Base-by-base conservation (phyloP, 2,329 filamentous ascomycete species). In the Diaporthe humulicola region DNA sequence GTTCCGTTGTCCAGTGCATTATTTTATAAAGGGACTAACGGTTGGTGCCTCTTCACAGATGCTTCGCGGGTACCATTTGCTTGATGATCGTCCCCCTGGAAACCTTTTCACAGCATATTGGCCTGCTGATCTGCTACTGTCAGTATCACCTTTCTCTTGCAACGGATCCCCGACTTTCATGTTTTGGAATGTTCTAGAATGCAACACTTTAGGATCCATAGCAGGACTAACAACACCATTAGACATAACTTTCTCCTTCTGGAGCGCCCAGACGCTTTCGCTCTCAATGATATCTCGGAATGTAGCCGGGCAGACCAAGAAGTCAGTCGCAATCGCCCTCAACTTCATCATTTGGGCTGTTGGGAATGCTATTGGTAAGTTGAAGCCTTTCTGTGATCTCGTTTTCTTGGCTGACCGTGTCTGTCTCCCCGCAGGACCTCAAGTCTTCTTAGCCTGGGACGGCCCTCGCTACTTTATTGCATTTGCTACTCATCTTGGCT, bases 171-270 rank as follows among this genome's bases (percentile, higher is more conserved):
- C n/a, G n/a, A n/a, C n/a, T n/a, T n/a, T n/a, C n/a, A n/a, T n/a
- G n/a, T n/a, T n/a, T n/a, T n/a, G n/a, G n/a, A n/a, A n/a, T n/a
- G n/a, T n/a, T n/a, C n/a, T n/a, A n/a, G n/a, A n/a, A n/a, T n/a
- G n/a, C n/a, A n/a, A n/a, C n/a, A n/a, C n/a, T n/a, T n/a, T n/a
- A n/a, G n/a, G n/a, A n/a, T n/a, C n/a, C n/a, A n/a, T n/a, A n/a
- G n/a, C n/a, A n/a, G n/a, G n/a, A n/a, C n/a, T n/a, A n/a, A n/a
- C n/a, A n/a, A n/a, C n/a, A n/a, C n/a, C n/a, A n/a, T n/a, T n/a
- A n/a, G n/a, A 95, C 84, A 92, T 95, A 76, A 92, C 91, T 0
- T 87, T 95, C 25, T 94, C 92, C 7, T 95, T 95, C 88, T 95
- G 93, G 93, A 92, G 93, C 0, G 93, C 92, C 0, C 90, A 93